Evolutionary conservation across 129 eudicot species (phyloP).

Genomic region (Heracleum sosnowskyi): DNA sequence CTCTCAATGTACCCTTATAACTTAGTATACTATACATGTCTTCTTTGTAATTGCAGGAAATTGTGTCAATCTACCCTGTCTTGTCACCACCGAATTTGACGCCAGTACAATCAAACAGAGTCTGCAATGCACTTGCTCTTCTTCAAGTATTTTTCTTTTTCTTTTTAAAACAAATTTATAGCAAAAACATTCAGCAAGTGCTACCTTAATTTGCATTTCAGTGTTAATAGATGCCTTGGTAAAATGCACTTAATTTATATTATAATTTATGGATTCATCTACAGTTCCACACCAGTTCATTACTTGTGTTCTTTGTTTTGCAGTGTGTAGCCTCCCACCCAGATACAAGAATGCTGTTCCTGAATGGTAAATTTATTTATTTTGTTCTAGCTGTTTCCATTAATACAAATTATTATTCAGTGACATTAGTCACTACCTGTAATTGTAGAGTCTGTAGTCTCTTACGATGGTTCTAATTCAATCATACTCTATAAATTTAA

Average conservation of each 20-base stretch:
- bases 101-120: constrained; percentile 77
- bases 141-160: constrained; percentile 48
- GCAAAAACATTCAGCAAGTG: background rate
- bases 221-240: background rate
- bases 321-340: constrained; percentile 99
- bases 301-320: constrained; percentile 14
- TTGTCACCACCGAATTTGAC: constrained; percentile 83
- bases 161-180: background rate
- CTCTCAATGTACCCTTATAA: background rate
- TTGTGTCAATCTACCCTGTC: constrained; percentile 79
- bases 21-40: constrained; percentile 2
- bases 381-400: background rate
- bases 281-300: background rate
- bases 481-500: background rate
- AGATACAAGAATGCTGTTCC: constrained; percentile 85
- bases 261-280: background rate
- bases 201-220: background rate
- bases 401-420: background rate
- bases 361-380: constrained; percentile 52
- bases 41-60: constrained; percentile 50
- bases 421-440: background rate
- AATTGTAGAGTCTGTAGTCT: background rate
- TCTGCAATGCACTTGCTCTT: constrained; percentile 91
- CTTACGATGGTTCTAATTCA: background rate
- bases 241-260: background rate